Base-by-base conservation (phyloP, 164 flowering plant species). In the Akebia trifoliata region DNA sequence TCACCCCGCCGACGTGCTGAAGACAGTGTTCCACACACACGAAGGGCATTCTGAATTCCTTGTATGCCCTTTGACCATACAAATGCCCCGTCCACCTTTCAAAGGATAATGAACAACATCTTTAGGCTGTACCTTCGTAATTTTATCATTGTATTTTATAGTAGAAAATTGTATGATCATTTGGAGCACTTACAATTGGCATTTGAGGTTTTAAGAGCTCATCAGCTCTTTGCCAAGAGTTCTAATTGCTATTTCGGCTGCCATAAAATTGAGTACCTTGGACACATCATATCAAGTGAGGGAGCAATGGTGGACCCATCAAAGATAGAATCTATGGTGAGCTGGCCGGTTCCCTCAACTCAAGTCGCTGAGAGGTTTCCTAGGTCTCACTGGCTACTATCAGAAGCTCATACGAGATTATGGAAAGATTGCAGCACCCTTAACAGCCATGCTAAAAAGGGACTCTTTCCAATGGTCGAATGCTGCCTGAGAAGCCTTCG, bases 51-150 rank as follows among this genome's bases (percentile, higher is more conserved):
- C 50, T 21, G 51, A 70, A 32, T 56, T 61, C 31, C 9, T 55
- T 0, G 62, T 61, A 60, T 70, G 63, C 57, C 70, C 1, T 70
- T 65, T 25, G 67, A 64, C 21, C 51, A 61, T 2, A 43, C 51
- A 2, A 70, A 70, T 26, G 56, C 67, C 0, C 67, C 64, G 5
- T 17, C 60, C 6, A 57, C 67, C 8, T 70, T 57, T 31, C 63
- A 66, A 40, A 11, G 20, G 15, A 7, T 25, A 4, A 56, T 56
- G 48, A 56, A 56, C 4, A 21, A 24, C 32, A 2, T 40, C 14
- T 38, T 56, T 8, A 20, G 28, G 4, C n/a, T 0, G 3, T 40
- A 56, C 28, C n/a, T 56, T 1, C 22, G 9, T 25, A 28, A 56
- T 12, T 56, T 56, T 37, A n/a, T 56, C n/a, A 2, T 38, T 12